Evolutionary conservation across 2,329 filamentous ascomycete genomes (phyloP), one percentile per base, ranked within the genome.

Genomic region (Penicillium sp.): DNA sequence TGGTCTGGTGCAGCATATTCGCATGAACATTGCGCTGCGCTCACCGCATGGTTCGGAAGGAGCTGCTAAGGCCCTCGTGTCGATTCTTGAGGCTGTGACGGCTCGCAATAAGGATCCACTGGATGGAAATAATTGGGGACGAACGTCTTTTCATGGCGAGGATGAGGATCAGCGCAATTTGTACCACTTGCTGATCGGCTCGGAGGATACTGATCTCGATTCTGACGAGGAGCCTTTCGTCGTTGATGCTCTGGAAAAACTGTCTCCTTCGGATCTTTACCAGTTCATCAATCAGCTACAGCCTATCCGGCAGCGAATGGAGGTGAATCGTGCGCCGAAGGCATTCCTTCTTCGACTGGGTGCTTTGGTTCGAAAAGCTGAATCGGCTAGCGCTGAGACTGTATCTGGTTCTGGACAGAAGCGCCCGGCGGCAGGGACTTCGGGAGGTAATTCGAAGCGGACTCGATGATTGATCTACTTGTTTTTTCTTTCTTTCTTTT

Each of bases 81-180:
- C 56, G 9, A 51, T 76, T 12, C 60, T 77, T 4, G 69, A 72
- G 41, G 64, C 71, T 5, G 65, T 77, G 8, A 67, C 64, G 43
- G 59, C 57, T 17, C 68, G 71, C 50, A 72, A 77, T 50, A 68
- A 67, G 45, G 74, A 77, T 54, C 61, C 72, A 3, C 62, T 75
- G 21, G 69, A 70, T 15, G 65, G 65, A 3, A 73, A 67, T 49
- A 55, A 48, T 4, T 73, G 72, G 66, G 70, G 68, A 4, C 67
- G 68, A 26, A 47, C 36, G 3, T 60, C 64, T 3, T 69, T 68
- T 46, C 52, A 64, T 3, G 68, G 67, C 4, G 74, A 76, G 54
- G 70, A 71, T 13, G 68, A 72, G 39, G 66, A 74, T 51, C 68
- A 75, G 46, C 71, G 73, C 52, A 77, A 77, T 48, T 57, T 77